Conservation (phyloP, 1,139 yeast species). For the Kluyveromyces sp. region DNA sequence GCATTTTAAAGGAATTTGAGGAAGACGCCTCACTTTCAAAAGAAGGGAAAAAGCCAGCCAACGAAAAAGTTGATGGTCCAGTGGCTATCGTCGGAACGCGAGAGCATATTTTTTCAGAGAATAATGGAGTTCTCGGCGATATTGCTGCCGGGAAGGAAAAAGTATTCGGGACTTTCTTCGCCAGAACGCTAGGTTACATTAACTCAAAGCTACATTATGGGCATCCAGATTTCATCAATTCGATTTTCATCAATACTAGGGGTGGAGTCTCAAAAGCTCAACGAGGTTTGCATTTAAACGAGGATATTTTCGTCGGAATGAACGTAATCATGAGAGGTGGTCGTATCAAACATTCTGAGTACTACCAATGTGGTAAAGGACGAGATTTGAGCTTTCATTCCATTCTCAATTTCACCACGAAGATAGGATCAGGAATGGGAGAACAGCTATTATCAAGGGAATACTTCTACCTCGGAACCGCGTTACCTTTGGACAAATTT, state of each 20-base stretch:
- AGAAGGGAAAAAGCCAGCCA: conserved; percentile 30
- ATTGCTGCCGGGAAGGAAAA: conserved; percentile 76
- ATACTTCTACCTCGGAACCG: conserved; percentile 65
- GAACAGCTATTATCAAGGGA: conserved; percentile 73
- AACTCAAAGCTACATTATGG: conserved; percentile 74
- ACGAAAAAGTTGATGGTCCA: conserved; percentile 34
- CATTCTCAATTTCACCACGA: conserved; percentile 65
- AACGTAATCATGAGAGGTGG: conserved; percentile 67
- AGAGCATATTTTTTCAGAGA: conserved; percentile 68
- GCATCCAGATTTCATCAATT: conserved; percentile 68
- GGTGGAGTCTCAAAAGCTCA: conserved; percentile 75
- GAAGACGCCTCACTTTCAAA: conserved; percentile 27
- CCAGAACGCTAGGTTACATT: conserved; percentile 64
- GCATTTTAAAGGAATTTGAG: conserved; percentile 58
- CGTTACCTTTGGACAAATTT: conserved; percentile 64
- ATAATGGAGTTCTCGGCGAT: conserved; percentile 68
- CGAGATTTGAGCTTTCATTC: conserved; percentile 76
- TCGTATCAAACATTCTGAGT: conserved; percentile 68
- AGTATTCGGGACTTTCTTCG: conserved; percentile 67
- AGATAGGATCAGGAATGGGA: conserved; percentile 81
- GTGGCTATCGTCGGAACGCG: conserved; percentile 74
- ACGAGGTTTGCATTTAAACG: conserved; percentile 66
- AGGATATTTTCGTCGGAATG: conserved; percentile 74
- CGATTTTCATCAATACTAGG: conserved; percentile 62
- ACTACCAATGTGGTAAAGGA: conserved; percentile 75